phyloP scores from a whole-genome alignment of 73 alveolate species.

The Paramecium bursaria region DNA sequence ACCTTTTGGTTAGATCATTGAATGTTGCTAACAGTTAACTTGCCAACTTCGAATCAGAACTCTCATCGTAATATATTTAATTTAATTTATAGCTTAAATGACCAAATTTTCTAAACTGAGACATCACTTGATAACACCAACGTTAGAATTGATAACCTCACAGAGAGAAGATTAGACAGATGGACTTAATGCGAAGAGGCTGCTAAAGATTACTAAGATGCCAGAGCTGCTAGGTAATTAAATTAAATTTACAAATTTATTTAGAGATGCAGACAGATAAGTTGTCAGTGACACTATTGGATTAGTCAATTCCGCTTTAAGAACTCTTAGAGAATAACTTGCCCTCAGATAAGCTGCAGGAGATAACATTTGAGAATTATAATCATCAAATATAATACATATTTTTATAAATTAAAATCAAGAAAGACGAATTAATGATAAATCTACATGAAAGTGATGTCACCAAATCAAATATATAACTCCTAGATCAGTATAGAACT shows the following conservation, averaged over 20 bases:
- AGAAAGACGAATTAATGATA: too few relatives aligned
- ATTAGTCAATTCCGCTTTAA: constrained; percentile 13
- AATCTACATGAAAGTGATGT: too few relatives aligned
- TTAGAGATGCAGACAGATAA: constrained; percentile 58
- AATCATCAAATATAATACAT: constrained; percentile 6
- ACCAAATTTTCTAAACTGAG: constrained; percentile 9
- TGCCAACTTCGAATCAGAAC: constrained; percentile 49
- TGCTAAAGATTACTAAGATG: constrained; percentile 34
- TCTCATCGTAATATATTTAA: too few relatives aligned
- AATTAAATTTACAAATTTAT: too few relatives aligned
- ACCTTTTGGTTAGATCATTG: neutral
- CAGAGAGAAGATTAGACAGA: constrained; percentile 55
- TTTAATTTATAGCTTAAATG: neutral
- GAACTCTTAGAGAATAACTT: constrained; percentile 62
- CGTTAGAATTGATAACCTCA: constrained; percentile 7
- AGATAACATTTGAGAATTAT: constrained; percentile 39
- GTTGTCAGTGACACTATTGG: constrained; percentile 58
- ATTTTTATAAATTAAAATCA: too few relatives aligned
- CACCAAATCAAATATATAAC: too few relatives aligned
- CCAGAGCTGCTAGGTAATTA: constrained; percentile 55
- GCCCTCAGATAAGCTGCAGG: constrained; percentile 58
- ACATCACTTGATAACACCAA: constrained; percentile 38
- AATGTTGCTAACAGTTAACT: constrained; percentile 1
- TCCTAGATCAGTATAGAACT: too few relatives aligned
- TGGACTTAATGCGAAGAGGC: constrained; percentile 64